phyloP scores from a whole-genome alignment of 495 filamentous ascomycete genomes.

The Penicillium dipodomyicola region DNA sequence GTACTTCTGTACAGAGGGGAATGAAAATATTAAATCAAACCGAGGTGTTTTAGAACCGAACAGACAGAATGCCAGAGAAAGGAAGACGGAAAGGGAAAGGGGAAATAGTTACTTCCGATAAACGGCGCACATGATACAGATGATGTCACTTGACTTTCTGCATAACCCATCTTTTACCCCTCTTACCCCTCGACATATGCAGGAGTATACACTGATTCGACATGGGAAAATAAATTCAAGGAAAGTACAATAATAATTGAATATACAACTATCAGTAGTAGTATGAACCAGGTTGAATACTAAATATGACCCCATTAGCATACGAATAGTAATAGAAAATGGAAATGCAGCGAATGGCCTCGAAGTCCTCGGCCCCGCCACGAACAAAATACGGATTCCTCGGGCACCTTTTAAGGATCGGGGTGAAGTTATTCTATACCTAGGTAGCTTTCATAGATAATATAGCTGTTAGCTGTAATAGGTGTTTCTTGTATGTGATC shows the following conservation, averaged over 20 bases:
- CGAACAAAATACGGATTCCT: constrained; percentile 44
- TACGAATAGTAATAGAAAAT: neutral
- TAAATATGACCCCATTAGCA: neutral
- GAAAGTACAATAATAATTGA: neutral
- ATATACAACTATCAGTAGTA: neutral
- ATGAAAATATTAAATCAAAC: neutral
- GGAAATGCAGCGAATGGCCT: constrained; percentile 29
- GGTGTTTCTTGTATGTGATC: neutral
- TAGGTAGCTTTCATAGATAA: neutral
- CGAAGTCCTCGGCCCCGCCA: constrained; percentile 34
- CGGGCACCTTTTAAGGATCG: constrained; percentile 21
- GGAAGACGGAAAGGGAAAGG: no score
- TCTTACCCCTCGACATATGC: no score
- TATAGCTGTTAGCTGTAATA: neutral
- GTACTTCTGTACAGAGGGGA: neutral
- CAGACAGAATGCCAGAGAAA: no score
- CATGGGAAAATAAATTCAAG: neutral
- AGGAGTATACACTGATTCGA: neutral
- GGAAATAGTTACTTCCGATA: constrained; percentile 1
- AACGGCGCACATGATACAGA: neutral
- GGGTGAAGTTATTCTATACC: neutral
- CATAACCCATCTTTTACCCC: neutral
- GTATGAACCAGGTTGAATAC: neutral
- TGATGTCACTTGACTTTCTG: constrained; percentile 6
- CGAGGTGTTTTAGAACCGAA: neutral